A percentile compares a stretch with the other conserved stretches of the same genome.
Conservation (phyloP, 768 basidiomycete species). For the Mrakia frigida region DNA sequence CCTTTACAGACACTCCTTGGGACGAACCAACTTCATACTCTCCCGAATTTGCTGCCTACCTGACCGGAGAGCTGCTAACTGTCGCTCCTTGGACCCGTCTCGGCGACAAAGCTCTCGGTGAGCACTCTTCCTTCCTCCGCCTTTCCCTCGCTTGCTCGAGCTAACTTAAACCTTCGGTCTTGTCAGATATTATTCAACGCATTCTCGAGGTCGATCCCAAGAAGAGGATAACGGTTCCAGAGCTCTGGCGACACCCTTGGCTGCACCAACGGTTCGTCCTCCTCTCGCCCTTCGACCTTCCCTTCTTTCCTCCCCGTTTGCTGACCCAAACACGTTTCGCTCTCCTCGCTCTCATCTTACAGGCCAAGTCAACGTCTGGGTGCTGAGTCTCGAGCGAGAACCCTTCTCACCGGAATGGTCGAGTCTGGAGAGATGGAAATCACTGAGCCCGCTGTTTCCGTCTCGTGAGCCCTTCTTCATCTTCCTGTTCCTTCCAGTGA, state of each 20-base stretch:
- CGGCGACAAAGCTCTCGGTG: constrained; percentile 57
- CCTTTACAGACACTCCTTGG: constrained; percentile 97
- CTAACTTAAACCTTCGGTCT: background rate
- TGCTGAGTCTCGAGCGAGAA: constrained; percentile 58
- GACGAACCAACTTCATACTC: constrained; percentile 79
- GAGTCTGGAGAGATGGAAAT: constrained; percentile 68
- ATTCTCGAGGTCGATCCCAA: constrained; percentile 68
- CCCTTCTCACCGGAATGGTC: constrained; percentile 63
- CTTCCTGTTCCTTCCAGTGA: background rate
- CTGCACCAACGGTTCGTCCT: constrained; percentile 54
- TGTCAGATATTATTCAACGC: constrained; percentile 64
- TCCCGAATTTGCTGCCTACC: constrained; percentile 71
- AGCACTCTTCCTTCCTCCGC: constrained; percentile 38
- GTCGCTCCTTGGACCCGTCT: constrained; percentile 77
- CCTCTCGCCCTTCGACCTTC: constrained; percentile 9
- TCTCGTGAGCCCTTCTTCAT: constrained; percentile 2
- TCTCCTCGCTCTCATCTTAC: constrained; percentile 9
- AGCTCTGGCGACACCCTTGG: constrained; percentile 66
- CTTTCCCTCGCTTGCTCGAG: background rate
- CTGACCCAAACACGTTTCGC: background rate
- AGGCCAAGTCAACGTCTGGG: constrained; percentile 68
- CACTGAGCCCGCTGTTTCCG: constrained; percentile 53
- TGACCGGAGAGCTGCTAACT: constrained; percentile 65
- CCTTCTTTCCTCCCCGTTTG: background rate
- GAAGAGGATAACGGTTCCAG: constrained; percentile 60